Evolutionary conservation across 495 filamentous ascomycete species (phyloP), one percentile per base, ranked within the genome.

Genomic region (Beverwykella pulmonaria): DNA sequence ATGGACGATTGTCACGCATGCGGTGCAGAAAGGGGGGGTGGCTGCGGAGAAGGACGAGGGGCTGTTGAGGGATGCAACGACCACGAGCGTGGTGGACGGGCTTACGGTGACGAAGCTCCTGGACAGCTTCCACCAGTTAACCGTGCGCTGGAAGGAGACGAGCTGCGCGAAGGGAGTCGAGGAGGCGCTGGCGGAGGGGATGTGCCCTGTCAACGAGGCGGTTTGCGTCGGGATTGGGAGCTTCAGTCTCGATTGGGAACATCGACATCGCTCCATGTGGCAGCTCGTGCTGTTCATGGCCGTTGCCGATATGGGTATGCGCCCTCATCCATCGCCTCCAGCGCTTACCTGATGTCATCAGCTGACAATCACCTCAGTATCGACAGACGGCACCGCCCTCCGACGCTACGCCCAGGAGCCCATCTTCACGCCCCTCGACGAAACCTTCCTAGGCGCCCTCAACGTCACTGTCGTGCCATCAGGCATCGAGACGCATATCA

Each of bases 191-290:
- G 30, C 29, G 29, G 50, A 23, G 52, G 27, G 61, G 34, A 49
- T 29, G 1, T 62, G 70, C 63, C 19, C 50, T 20, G 26, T 71
- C 3, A 36, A 61, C 0, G 4, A 44, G 29, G 69, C 69, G 9
- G 55, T 65, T 25, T 64, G 56, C 30, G 55, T 72, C 26, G 70
- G 62, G 15, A 64, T 61, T 41, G 66, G 67, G 44, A 72, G 67
- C 53, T 72, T 69, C 39, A 66, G 61, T 52, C 1, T 67, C 9
- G 70, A 72, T 59, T 69, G 62, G 65, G 67, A 66, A 34, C 61
- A 67, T 50, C 39, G 67, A 25, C 23, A 23, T 2, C 46, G 67
- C 26, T 20, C 57, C 8, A 36, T 69, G 57, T 72, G 69, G 69
- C 69, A 72, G 66, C 34, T 72, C 9, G 70, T 69, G n/a, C 12